A percentile compares a stretch with the other conserved stretches of the same genome.
phyloP scores from a whole-genome alignment of 1,284 basidiomycete genomes.

The Nidula niveotomentosa region DNA sequence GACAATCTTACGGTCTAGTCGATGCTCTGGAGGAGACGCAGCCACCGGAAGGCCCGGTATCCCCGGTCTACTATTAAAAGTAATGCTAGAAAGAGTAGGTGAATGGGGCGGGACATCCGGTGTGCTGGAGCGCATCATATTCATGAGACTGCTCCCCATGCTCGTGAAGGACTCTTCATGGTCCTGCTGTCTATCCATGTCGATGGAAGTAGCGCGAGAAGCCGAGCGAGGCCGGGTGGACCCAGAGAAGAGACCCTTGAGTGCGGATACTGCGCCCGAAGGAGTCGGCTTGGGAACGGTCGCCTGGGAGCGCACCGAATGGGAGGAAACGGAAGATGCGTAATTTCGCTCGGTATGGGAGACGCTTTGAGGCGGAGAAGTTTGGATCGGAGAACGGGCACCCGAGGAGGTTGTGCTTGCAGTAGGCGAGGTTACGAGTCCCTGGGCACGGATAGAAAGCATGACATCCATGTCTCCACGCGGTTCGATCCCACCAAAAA shows the following conservation, averaged over 20 bases:
- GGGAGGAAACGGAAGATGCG: constrained; percentile 42
- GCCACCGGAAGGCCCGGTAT: constrained; percentile 23
- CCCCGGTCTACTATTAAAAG: constrained; percentile 8
- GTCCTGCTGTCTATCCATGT: constrained; percentile 31
- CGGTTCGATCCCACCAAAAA: constrained; percentile 49
- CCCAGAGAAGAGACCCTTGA: constrained; percentile 59
- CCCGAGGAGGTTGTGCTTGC: constrained; percentile 9
- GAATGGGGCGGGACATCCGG: constrained; percentile 22
- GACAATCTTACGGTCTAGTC: constrained; percentile 54
- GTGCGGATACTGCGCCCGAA: constrained; percentile 38
- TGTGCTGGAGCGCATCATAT: constrained; percentile 44
- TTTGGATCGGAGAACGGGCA: constrained; percentile 10
- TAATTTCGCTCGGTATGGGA: constrained; percentile 24
- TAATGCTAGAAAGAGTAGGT: constrained; percentile 6
- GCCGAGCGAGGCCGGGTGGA: constrained; percentile 55
- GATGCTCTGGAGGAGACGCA: constrained; percentile 19
- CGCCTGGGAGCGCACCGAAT: constrained; percentile 41
- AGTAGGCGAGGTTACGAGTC: constrained; percentile 38
- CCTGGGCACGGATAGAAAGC: constrained; percentile 74
- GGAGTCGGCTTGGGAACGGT: constrained; percentile 28
- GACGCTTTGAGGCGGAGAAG: constrained; percentile 14
- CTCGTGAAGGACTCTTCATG: constrained; percentile 52
- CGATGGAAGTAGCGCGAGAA: constrained; percentile 49
- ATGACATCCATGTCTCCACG: constrained; percentile 79
- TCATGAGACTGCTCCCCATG: constrained; percentile 52